Conservation (phyloP, 805 yeast genomes). For the Schwanniomyces pseudopolymorphus region DNA sequence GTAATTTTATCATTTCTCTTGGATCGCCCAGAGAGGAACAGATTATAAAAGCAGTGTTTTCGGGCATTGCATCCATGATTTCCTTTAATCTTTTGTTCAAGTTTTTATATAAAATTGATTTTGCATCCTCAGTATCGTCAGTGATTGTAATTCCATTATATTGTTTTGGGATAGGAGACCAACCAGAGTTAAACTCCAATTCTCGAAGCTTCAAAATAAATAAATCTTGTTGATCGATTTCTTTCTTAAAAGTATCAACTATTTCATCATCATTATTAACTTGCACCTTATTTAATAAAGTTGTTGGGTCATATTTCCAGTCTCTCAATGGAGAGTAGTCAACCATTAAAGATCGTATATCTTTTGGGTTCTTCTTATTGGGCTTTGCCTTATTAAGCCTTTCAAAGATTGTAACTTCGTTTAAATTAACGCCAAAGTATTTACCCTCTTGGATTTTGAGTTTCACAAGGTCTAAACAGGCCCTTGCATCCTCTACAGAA, state of each 20-base stretch:
- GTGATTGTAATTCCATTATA: slow-evolving; percentile 19
- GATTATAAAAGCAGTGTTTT: slow-evolving; percentile 58
- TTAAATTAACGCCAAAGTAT: slow-evolving; percentile 51
- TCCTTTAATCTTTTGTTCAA: slow-evolving; percentile 46
- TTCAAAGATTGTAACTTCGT: slow-evolving; percentile 25
- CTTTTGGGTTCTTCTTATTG: neutral
- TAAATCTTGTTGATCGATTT: slow-evolving; percentile 43
- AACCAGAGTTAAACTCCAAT: slow-evolving; percentile 45
- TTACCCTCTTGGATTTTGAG: slow-evolving; percentile 67
- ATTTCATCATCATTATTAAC: slow-evolving; percentile 63
- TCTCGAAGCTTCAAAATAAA: slow-evolving; percentile 59
- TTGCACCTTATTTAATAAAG: slow-evolving; percentile 27
- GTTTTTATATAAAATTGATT: slow-evolving; percentile 17
- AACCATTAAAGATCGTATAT: slow-evolving; percentile 17
- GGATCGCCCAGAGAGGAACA: slow-evolving; percentile 66
- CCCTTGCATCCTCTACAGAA: slow-evolving; percentile 78
- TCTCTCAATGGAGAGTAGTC: slow-evolving; percentile 22
- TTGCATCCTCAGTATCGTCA: slow-evolving; percentile 8
- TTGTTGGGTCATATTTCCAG: slow-evolving; percentile 16
- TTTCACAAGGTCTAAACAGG: slow-evolving; percentile 77
- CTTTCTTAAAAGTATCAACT: slow-evolving; percentile 37
- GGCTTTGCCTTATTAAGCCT: slow-evolving; percentile 11
- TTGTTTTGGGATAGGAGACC: slow-evolving; percentile 19
- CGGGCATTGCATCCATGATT: slow-evolving; percentile 55
- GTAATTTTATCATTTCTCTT: slow-evolving; percentile 46